Evolutionary conservation across 371 early-diverging fungal genomes (phyloP).

Genomic region (Apophysomyces sp.): DNA sequence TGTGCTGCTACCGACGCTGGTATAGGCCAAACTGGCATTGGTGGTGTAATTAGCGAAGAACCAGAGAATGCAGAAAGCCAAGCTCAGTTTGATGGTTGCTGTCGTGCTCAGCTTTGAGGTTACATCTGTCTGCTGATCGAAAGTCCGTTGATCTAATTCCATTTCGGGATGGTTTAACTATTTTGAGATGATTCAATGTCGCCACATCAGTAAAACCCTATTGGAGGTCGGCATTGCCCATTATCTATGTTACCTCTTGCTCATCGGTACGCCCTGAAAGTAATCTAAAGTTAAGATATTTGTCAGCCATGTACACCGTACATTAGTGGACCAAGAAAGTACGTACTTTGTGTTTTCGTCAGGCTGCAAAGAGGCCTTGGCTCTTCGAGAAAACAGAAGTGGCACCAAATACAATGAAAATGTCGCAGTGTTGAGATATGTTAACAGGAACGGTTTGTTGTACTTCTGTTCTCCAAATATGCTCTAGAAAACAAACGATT

Average conservation of each 20-base stretch:
- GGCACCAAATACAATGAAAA: conserved; percentile 75
- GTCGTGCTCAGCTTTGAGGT: conserved; percentile 26
- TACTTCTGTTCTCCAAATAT: conserved; percentile 69
- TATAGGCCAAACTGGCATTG: conserved; percentile 77
- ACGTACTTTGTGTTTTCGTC: conserved; percentile 10
- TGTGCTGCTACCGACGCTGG: conserved; percentile 80
- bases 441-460: conserved; percentile 78
- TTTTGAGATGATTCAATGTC: neutral
- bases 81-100: conserved; percentile 67
- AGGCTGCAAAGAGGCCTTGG: conserved; percentile 1
- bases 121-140: neutral
- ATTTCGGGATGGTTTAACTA: neutral
- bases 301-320: neutral
- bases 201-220: neutral
- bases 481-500: conserved; percentile 37
- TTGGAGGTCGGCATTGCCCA: too few relatives aligned
- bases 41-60: conserved; percentile 77
- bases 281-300: neutral
- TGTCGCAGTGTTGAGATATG: conserved; percentile 76
- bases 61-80: conserved; percentile 81
- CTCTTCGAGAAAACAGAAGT: conserved; percentile 5
- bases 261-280: neutral
- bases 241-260: conserved; percentile 1
- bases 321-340: neutral
- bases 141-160: neutral